Percentiles rank a stretch among this genome's conserved stretches.
Conservation (phyloP, 1,284 basidiomycete species). For the Ceratobasidium sp. region DNA sequence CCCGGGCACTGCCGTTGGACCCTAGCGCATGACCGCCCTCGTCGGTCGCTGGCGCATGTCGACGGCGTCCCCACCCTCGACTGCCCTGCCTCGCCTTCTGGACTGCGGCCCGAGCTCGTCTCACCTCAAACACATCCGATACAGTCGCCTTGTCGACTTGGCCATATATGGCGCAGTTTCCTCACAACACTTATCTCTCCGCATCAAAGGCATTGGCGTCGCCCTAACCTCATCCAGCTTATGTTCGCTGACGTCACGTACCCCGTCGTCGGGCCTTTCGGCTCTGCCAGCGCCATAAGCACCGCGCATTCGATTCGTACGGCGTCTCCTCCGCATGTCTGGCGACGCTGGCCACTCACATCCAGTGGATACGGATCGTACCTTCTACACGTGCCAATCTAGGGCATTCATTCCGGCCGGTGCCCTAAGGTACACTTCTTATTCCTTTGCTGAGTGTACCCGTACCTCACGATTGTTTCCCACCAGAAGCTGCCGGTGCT, state of each 20-base stretch:
- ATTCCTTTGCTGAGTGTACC: background rate
- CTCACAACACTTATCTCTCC: constrained; percentile 38
- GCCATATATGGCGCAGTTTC: background rate
- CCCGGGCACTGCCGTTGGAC: constrained; percentile 10
- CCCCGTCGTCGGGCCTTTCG: constrained; percentile 8
- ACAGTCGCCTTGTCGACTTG: too few species aligned
- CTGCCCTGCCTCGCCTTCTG: background rate
- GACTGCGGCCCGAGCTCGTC: constrained; percentile 7
- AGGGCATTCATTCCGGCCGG: background rate
- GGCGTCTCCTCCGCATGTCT: constrained; percentile 1
- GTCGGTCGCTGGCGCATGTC: background rate
- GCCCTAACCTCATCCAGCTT: background rate
- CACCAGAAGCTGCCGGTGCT: constrained; percentile 18
- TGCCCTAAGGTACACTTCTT: constrained; percentile 3
- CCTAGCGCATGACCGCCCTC: constrained; percentile 3
- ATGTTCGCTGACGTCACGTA: constrained; percentile 20
- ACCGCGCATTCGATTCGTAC: constrained; percentile 4
- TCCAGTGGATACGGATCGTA: constrained; percentile 23
- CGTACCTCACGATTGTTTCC: constrained; percentile 28
- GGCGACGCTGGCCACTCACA: constrained; percentile 20
- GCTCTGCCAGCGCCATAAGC: background rate
- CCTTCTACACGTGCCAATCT: constrained; percentile 25
- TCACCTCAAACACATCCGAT: background rate
- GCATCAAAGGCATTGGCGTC: constrained; percentile 17
- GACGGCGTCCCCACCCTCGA: constrained; percentile 2